Base-by-base conservation (phyloP, 2,329 filamentous ascomycete species). In the Colletotrichum filicis region DNA sequence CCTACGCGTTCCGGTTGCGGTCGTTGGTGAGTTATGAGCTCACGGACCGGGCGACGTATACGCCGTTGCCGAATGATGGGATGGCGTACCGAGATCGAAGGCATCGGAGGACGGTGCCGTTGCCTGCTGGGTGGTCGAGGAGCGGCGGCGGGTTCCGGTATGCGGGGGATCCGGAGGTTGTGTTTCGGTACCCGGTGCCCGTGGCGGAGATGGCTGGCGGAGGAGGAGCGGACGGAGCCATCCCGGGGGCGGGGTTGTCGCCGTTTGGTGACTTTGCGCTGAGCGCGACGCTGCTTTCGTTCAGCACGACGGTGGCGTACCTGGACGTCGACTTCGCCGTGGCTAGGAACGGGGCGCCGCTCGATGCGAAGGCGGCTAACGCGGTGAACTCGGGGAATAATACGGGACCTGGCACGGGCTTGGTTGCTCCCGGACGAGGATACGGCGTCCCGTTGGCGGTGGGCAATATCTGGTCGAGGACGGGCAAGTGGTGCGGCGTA, bases 131-230 rank as follows among this genome's bases (percentile, higher is more conserved):
- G 1, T 86, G 85, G 85, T 78, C 80, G 30, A 79, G 80, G 19
- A 81, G 78, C 42, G 81, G 83, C 28, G 76, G 72, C 55, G 74
- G 67, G 5, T 85, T 83, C 73, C 80, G 79, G 35, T 84, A 86
- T 49, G 82, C 84, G 59, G 83, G 82, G 64, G 85, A 86, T 66
- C 77, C 80, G 2, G 71, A 74, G 46, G 82, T 84, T 11, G 60
- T 82, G 62, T 86, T 86, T 76, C 81, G 80, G 65, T 86, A 86
- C 56, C 85, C 85, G 0, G 77, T 86, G 14, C 85, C 85, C 0
- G 66, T 70, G 46, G 70, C 66, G 53, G 70, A 73, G 66, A 65
- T 73, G 59, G 49, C 61, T 3, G 77, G 85, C 49, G 66, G 14
- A 24, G 78, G 85, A n/a, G 63, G 28, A 16, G 60, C 24, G 4